phyloP scores from a whole-genome alignment of 139 green algal species.

The Spirogloea muscicola region DNA sequence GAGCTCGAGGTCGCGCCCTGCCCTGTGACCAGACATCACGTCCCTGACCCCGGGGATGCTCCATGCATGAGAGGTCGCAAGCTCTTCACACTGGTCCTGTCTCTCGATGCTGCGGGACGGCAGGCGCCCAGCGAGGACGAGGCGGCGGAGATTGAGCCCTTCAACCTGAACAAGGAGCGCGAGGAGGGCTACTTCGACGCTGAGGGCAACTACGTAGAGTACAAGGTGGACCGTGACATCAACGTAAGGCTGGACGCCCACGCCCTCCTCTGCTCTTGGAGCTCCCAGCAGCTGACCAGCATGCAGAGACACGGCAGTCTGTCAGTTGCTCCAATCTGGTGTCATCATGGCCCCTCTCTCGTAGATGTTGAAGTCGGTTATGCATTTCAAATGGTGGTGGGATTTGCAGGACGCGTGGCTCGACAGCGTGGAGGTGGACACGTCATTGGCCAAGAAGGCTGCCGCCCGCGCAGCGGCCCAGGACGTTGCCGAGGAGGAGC shows the following conservation, averaged over 20 bases:
- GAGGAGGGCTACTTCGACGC: slow-evolving; percentile 68
- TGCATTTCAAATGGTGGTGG: not conserved
- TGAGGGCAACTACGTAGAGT: slow-evolving; percentile 71
- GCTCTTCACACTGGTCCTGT: too few species aligned
- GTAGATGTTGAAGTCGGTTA: too few species aligned
- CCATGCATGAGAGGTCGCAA: too few species aligned
- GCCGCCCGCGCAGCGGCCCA: not conserved
- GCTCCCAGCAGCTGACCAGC: too few species aligned
- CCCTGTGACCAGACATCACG: too few species aligned
- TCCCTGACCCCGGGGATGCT: too few species aligned
- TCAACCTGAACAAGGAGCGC: slow-evolving; percentile 72
- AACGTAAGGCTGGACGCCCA: not conserved
- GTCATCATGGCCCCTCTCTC: too few species aligned
- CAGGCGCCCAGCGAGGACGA: slow-evolving; percentile 36
- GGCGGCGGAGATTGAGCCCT: slow-evolving; percentile 74
- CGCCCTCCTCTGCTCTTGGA: too few species aligned
- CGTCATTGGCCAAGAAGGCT: not conserved
- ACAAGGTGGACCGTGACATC: slow-evolving; percentile 49
- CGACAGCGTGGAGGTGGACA: slow-evolving; percentile 26
- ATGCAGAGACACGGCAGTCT: too few species aligned
- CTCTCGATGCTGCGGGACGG: not conserved
- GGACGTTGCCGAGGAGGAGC: slow-evolving; percentile 6
- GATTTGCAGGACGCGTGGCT: slow-evolving; percentile 41
- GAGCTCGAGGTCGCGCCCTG: slow-evolving; percentile 38
- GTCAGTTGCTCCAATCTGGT: too few species aligned